A percentile compares a stretch with the other conserved stretches of the same genome.
Evolutionary conservation across 1,284 basidiomycete genomes (phyloP).

Genomic region (Ganoderma sinense): DNA sequence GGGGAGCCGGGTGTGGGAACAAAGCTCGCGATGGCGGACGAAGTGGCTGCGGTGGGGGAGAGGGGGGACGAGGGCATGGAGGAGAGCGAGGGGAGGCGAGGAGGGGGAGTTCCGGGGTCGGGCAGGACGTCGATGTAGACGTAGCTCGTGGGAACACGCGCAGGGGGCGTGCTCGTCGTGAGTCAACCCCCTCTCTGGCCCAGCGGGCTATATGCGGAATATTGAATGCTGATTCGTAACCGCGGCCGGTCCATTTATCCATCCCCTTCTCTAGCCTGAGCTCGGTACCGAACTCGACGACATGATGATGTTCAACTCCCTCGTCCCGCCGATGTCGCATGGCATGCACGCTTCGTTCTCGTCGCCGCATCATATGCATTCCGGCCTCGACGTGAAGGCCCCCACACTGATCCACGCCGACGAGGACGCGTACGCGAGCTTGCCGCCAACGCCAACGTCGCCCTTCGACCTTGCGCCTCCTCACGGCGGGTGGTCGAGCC

Average conservation of each 20-base stretch:
- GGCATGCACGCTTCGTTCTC: constrained; percentile 3
- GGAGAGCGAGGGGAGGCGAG: constrained; percentile 26
- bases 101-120: constrained; percentile 31
- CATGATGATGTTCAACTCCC: constrained; percentile 32
- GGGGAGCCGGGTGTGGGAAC: constrained; percentile 23
- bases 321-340: constrained; percentile 19
- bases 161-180: constrained; percentile 27
- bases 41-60: constrained; percentile 20
- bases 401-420: constrained; percentile 37
- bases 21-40: constrained; percentile 28
- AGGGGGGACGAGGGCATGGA: constrained; percentile 23
- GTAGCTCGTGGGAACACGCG: constrained; percentile 31
- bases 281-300: constrained; percentile 29
- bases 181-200: neutral
- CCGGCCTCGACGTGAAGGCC: constrained; percentile 23
- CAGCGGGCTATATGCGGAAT: neutral
- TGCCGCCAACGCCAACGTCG: constrained; percentile 37
- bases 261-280: constrained; percentile 19
- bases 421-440: constrained; percentile 40
- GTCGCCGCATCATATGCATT: constrained; percentile 12
- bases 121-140: constrained; percentile 39
- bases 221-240: neutral
- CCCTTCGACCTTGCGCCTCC: constrained; percentile 37
- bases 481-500: constrained; percentile 17
- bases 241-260: neutral